Evolutionary conservation across 805 yeast species (phyloP).

Genomic region (Ogataea minuta): DNA sequence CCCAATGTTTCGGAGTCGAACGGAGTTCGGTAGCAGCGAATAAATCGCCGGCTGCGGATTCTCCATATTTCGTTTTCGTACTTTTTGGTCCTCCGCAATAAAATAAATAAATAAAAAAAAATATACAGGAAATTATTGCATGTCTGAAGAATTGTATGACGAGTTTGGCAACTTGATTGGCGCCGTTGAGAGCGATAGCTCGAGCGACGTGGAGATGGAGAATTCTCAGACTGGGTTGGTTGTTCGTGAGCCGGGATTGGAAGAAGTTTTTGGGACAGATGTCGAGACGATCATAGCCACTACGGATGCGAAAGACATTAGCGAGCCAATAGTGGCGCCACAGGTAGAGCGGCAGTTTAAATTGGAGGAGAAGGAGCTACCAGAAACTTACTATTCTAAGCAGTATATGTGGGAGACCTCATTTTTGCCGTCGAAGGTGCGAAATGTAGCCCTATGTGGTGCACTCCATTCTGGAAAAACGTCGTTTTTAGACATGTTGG

Average conservation of each 20-base stretch:
- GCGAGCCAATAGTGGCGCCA: conserved; percentile 68
- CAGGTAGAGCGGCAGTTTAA: conserved; percentile 39
- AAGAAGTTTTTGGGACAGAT: conserved; percentile 53
- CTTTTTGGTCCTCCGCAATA: background rate
- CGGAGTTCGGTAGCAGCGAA: conserved; percentile 19
- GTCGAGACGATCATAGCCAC: conserved; percentile 61
- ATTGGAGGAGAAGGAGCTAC: conserved; percentile 53
- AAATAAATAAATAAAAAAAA: conserved; percentile 1
- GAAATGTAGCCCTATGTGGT: conserved; percentile 81
- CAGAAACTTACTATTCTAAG: conserved; percentile 58
- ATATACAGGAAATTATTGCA: conserved; percentile 16
- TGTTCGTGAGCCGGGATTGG: conserved; percentile 32
- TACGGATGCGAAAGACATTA: conserved; percentile 44
- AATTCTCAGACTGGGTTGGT: conserved; percentile 11
- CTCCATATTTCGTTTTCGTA: conserved; percentile 1
- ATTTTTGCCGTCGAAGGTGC: conserved; percentile 56
- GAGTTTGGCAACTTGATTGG: conserved; percentile 77
- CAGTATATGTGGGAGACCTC: conserved; percentile 54
- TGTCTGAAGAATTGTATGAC: conserved; percentile 73
- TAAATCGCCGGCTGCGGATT: conserved; percentile 11
- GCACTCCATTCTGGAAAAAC: conserved; percentile 86
- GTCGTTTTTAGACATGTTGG: conserved; percentile 64
- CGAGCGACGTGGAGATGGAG: conserved; percentile 22
- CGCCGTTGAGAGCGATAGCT: conserved; percentile 42
- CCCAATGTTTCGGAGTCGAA: conserved; percentile 25